These are phyloP conservation scores for Croton setiger DNA, from an alignment of 441 rosid genomes.

Conservation along the genomic window DNA sequence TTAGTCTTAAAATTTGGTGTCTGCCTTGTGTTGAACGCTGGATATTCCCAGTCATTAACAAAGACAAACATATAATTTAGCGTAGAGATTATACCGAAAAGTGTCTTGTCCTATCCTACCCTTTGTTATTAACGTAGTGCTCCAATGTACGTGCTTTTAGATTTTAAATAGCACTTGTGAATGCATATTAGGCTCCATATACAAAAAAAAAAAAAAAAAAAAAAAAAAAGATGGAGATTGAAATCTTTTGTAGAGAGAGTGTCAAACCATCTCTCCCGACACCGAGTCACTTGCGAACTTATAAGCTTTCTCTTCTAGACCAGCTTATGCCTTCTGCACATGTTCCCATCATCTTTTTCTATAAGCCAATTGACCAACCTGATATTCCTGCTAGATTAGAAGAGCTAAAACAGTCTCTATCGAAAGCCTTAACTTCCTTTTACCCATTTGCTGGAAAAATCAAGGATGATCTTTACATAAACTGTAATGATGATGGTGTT, in stretches of 20 bases:
- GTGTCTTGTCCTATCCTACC: background rate
- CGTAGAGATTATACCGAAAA: background rate
- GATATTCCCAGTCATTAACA: too few relatives aligned
- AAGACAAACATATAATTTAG: background rate
- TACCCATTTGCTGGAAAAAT: constrained; percentile 56
- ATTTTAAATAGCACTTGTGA: constrained; percentile 9
- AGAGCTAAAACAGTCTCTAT: constrained; percentile 37
- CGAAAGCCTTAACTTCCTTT: constrained; percentile 37
- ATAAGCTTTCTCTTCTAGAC: constrained; percentile 46
- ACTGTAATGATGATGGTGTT: constrained; percentile 53
- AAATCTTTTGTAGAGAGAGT: constrained; percentile 28
- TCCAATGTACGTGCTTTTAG: background rate
- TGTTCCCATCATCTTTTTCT: constrained; percentile 41
- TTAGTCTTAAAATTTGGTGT: background rate
- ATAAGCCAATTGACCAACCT: constrained; percentile 13
- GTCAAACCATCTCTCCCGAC: constrained; percentile 50
- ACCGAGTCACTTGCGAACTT: constrained; percentile 33
- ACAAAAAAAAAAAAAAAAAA: too few relatives aligned
- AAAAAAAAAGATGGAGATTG: constrained; percentile 46
- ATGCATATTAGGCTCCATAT: background rate
- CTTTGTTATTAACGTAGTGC: constrained; percentile 10
- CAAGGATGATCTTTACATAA: constrained; percentile 33
- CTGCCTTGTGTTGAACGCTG: too few relatives aligned
- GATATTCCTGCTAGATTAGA: constrained; percentile 13
- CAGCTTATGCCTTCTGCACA: constrained; percentile 35